phyloP scores from a whole-genome alignment of 257 asterid genomes.

The Solanum infundibuliforme region DNA sequence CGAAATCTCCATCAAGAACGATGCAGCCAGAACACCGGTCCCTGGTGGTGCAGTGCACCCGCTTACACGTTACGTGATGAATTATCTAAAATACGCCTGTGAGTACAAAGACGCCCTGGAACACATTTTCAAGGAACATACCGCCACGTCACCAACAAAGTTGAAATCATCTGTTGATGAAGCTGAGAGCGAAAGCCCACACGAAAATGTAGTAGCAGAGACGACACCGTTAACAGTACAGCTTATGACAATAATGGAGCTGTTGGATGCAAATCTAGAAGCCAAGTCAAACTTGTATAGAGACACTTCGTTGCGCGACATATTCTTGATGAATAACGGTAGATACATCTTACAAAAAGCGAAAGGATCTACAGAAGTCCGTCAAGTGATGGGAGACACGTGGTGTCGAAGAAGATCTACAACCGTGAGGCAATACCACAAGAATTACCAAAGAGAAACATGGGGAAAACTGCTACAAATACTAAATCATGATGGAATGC shows the following conservation, averaged over 20 bases:
- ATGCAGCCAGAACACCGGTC: conserved; percentile 39
- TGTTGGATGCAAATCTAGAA: conserved; percentile 44
- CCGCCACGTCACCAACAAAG: not conserved
- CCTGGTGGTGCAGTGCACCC: conserved; percentile 98
- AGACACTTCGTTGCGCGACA: conserved; percentile 45
- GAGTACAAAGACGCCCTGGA: conserved; percentile 58
- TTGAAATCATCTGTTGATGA: conserved; percentile 4
- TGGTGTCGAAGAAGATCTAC: conserved; percentile 84
- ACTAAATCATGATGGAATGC: conserved; percentile 53
- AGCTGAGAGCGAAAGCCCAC: conserved; percentile 30
- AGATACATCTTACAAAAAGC: conserved; percentile 70
- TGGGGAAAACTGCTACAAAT: conserved; percentile 60
- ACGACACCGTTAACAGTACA: conserved; percentile 40
- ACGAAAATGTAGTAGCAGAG: conserved; percentile 15
- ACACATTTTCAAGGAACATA: conserved; percentile 30
- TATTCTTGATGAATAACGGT: conserved; percentile 85
- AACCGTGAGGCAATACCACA: conserved; percentile 63
- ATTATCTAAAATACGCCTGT: conserved; percentile 57
- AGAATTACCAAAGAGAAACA: conserved; percentile 74
- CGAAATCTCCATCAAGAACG: conserved; percentile 57
- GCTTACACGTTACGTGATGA: conserved; percentile 74
- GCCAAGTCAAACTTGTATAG: conserved; percentile 45
- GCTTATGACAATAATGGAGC: conserved; percentile 49
- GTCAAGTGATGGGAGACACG: conserved; percentile 59
- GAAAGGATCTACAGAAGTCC: conserved; percentile 52